Evolutionary conservation across 2,329 filamentous ascomycete species (phyloP).

Genomic region (Aspergillus hiratsukae): DNA sequence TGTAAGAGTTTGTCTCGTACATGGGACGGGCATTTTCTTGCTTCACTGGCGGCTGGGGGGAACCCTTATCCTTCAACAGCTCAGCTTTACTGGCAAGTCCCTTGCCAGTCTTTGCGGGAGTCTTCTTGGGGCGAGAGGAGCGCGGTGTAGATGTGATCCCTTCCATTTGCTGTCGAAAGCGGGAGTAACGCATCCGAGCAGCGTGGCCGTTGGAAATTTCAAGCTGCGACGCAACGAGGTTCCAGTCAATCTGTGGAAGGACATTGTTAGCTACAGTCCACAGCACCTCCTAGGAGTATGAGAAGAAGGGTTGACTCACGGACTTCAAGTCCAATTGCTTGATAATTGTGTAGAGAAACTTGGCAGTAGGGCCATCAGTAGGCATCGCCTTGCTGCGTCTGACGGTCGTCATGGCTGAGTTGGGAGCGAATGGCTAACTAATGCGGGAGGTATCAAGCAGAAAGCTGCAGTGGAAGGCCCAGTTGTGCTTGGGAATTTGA

Average conservation of each 20-base stretch:
- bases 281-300: background rate
- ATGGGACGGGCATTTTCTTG: slow-evolving; percentile 1
- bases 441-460: background rate
- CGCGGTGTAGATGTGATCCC: slow-evolving; percentile 28
- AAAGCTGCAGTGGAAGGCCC: background rate
- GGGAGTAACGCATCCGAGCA: slow-evolving; percentile 54
- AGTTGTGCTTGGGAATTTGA: background rate
- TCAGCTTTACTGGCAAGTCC: slow-evolving; percentile 12
- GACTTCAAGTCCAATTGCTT: slow-evolving; percentile 52
- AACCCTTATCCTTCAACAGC: slow-evolving; percentile 5
- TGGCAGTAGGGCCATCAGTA: slow-evolving; percentile 47
- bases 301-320: slow-evolving; percentile 30
- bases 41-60: slow-evolving; percentile 11
- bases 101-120: slow-evolving; percentile 17
- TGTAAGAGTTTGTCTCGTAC: slow-evolving; percentile 12
- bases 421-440: background rate
- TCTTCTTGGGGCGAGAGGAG: slow-evolving; percentile 23
- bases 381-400: slow-evolving; percentile 43
- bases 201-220: slow-evolving; percentile 55
- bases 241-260: slow-evolving; percentile 49
- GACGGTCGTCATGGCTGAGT: slow-evolving; percentile 26
- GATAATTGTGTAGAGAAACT: slow-evolving; percentile 53
- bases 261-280: slow-evolving; percentile 1
- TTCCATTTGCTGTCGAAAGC: slow-evolving; percentile 52
- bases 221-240: slow-evolving; percentile 45